These are phyloP conservation scores for Ceratobasidium sp. DNA, from an alignment of 1,284 basidiomycete species.

Conservation along the genomic window DNA sequence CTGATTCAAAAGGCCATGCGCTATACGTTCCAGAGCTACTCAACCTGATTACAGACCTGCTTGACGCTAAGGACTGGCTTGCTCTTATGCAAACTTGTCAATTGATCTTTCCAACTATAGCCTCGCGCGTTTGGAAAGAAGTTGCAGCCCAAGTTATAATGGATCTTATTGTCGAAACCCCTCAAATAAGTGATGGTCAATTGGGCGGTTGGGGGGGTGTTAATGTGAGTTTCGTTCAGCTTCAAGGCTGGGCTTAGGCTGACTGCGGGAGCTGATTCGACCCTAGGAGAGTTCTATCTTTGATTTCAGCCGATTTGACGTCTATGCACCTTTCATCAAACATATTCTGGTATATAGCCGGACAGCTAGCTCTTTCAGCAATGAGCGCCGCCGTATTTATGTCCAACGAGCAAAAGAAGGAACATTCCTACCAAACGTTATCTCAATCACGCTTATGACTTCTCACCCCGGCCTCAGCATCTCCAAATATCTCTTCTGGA, in stretches of 20 bases:
- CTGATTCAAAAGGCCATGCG: conserved; percentile 1
- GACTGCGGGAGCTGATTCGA: too few species aligned
- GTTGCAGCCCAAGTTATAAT: neutral
- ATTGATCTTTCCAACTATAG: neutral
- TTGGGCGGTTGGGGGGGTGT: too few species aligned
- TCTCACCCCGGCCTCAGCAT: conserved; percentile 9
- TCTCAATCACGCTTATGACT: conserved; percentile 14
- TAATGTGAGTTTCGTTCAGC: too few species aligned
- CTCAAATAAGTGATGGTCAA: neutral
- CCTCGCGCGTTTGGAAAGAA: conserved; percentile 7
- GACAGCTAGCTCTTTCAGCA: conserved; percentile 10
- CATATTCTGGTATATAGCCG: conserved; percentile 22
- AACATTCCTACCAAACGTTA: conserved; percentile 12
- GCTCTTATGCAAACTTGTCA: neutral
- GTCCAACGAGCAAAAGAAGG: neutral
- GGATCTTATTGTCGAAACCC: neutral
- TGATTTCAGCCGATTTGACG: conserved; percentile 23
- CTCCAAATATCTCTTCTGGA: conserved; percentile 3
- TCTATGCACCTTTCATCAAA: conserved; percentile 33
- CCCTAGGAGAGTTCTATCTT: neutral
- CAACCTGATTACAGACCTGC: neutral
- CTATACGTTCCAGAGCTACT: neutral
- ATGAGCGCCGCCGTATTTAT: neutral
- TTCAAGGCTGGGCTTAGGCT: too few species aligned
- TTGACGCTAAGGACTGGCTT: neutral